Evolutionary conservation across 495 filamentous ascomycete genomes (phyloP), one percentile per base, ranked within the genome.

Genomic region (Penicillium coffeae): DNA sequence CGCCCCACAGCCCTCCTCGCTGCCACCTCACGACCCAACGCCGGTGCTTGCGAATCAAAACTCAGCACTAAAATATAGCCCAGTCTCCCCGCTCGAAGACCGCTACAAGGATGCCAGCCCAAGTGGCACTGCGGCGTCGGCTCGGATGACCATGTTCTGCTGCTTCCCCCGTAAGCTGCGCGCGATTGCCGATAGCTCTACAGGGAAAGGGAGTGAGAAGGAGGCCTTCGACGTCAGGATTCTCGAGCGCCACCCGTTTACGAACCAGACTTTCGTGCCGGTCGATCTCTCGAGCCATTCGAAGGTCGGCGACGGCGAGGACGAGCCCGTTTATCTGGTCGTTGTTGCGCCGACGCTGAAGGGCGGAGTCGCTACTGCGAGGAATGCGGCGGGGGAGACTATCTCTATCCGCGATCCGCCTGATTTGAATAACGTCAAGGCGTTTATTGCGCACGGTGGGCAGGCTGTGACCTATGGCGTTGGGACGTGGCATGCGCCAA

Each of bases 401-500:
- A 41, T 75, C 57, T 56, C 57, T 2, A 58, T 76, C 32, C 58
- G 48, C 0, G 88, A 91, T 0, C 71, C 87, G 39, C 93, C 93
- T 8, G 90, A 95, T 70, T 55, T 95, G 41, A 42, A 62, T 6
- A 76, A 81, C 18, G 41, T 92, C 22, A 80, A 73, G 54, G 93
- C 89, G 1, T 97, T 96, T 60, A 60, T 92, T 21, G 92, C 88
- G 9, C 78, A 71, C n/a, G 83, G 84, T 6, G 74, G 80, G 10
- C 88, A 94, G 74, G 91, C 89, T 2, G 87, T 98, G 15, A 96
- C 90, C 13, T 98, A 97, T 68, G 87, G 79, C 10, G 81, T 85
- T 13, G 93, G 89, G 13, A 96, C 89, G 36, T 98, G 94, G 92
- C 93, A 98, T 77, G 90, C 92, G 53, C 93, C 93, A 2, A 97